A percentile compares a stretch with the other conserved stretches of the same genome.
phyloP scores from a whole-genome alignment of 257 asterid species.

The Capsicum baccatum region DNA sequence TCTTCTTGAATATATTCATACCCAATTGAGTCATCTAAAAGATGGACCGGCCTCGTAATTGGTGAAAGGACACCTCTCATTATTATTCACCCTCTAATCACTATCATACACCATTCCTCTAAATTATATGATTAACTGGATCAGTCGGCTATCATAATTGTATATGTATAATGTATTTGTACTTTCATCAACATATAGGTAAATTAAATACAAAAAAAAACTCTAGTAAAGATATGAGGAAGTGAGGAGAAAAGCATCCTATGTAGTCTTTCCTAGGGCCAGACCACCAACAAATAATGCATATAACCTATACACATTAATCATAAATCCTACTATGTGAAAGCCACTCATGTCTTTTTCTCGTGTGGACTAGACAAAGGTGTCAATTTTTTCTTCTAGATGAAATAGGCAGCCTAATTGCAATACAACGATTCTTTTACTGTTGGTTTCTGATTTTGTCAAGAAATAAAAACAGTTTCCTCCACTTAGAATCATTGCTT shows the following conservation, averaged over 20 bases:
- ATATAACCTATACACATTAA: conserved; percentile 25
- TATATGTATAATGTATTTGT: background rate
- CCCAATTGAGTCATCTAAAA: background rate
- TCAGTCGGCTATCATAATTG: background rate
- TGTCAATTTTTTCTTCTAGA: conserved; percentile 27
- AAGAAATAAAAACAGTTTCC: conserved; percentile 32
- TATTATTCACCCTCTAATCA: too few relatives aligned
- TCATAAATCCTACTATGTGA: conserved; percentile 21
- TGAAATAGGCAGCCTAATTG: conserved; percentile 20
- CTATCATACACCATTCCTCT: background rate
- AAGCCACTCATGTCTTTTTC: conserved; percentile 36
- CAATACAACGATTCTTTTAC: conserved; percentile 23
- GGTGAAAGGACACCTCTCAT: too few relatives aligned
- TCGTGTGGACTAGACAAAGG: conserved; percentile 25
- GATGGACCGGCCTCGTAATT: background rate
- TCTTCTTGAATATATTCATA: background rate
- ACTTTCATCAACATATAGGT: too few relatives aligned
- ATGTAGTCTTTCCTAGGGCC: conserved; percentile 17
- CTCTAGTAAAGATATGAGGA: too few relatives aligned
- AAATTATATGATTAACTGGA: background rate
- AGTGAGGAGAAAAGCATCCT: conserved; percentile 34
- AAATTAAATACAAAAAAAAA: background rate
- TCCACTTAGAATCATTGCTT: conserved; percentile 28
- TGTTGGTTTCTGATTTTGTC: conserved; percentile 1
- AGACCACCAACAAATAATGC: conserved; percentile 29